These are phyloP conservation scores for Podaxis mareebaensis DNA, from an alignment of 768 basidiomycete species.

Conservation along the genomic window DNA sequence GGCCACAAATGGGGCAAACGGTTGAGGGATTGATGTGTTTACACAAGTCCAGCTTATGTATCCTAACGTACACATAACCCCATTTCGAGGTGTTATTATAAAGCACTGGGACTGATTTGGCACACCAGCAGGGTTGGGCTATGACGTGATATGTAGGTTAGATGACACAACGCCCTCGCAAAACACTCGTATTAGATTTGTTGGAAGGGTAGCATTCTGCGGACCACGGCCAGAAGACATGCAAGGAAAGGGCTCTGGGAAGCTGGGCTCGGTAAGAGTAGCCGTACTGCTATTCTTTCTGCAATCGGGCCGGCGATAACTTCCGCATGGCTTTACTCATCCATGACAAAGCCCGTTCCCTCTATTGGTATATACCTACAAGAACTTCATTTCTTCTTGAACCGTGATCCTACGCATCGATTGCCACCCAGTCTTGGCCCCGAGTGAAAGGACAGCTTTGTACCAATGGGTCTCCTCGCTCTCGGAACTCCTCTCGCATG, in stretches of 20 bases:
- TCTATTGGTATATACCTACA: constrained; percentile 5
- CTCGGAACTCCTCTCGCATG: constrained; percentile 92
- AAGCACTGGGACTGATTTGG: constrained; percentile 9
- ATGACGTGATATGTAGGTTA: constrained; percentile 28
- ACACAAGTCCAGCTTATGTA: neutral
- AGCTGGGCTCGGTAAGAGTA: constrained; percentile 1
- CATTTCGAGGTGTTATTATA: neutral
- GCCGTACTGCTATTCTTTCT: neutral
- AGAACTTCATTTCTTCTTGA: neutral
- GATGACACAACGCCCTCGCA: constrained; percentile 19
- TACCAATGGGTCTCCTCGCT: constrained; percentile 84
- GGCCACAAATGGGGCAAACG: constrained; percentile 77
- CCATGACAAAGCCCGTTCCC: constrained; percentile 16
- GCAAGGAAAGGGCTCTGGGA: neutral
- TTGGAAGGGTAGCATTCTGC: neutral
- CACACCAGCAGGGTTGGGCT: neutral
- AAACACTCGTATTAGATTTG: neutral
- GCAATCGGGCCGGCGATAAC: constrained; percentile 24
- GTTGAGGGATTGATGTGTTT: constrained; percentile 33
- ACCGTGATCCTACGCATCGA: neutral
- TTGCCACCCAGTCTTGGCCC: neutral
- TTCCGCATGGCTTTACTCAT: constrained; percentile 19
- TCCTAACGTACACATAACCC: too few species aligned
- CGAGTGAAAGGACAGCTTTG: constrained; percentile 2
- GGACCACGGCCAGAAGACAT: neutral